A percentile compares a stretch with the other conserved stretches of the same genome.
These are phyloP conservation scores for Boletus pseudopeckii DNA, from an alignment of 768 basidiomycete genomes.

Conservation along the genomic window DNA sequence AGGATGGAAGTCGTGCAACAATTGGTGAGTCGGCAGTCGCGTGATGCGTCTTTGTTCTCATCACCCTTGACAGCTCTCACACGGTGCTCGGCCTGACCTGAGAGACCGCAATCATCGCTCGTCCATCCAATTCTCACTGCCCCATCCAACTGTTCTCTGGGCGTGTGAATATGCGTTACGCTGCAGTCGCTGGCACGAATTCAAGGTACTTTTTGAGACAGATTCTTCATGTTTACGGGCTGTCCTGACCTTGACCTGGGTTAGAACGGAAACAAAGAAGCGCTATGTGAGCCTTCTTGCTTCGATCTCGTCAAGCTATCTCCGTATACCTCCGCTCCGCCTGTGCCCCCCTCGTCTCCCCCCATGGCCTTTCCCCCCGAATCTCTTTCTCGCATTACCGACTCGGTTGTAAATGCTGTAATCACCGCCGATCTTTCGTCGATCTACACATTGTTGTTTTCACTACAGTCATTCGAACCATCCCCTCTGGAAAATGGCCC, in stretches of 20 bases:
- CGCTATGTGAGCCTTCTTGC: slow-evolving; percentile 23
- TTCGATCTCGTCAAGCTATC: slow-evolving; percentile 25
- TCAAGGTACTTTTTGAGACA: slow-evolving; percentile 40
- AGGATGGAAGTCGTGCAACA: slow-evolving; percentile 61
- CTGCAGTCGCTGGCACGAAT: slow-evolving; percentile 56
- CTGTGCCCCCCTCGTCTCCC: slow-evolving; percentile 29
- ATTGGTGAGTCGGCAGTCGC: slow-evolving; percentile 46
- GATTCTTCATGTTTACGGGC: slow-evolving; percentile 1
- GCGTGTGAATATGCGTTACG: slow-evolving; percentile 66
- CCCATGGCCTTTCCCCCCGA: slow-evolving; percentile 36
- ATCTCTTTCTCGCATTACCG: slow-evolving; percentile 42
- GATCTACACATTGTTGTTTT: slow-evolving; percentile 55
- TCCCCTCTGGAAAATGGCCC: slow-evolving; percentile 38
- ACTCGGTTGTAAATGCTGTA: slow-evolving; percentile 54
- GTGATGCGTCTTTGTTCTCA: slow-evolving; percentile 11
- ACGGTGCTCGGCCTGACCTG: slow-evolving; percentile 71
- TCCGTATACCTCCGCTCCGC: slow-evolving; percentile 20
- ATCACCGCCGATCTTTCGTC: slow-evolving; percentile 46
- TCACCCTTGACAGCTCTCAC: slow-evolving; percentile 39
- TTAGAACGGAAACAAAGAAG: slow-evolving; percentile 33
- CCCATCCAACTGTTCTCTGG: slow-evolving; percentile 64
- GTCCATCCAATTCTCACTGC: slow-evolving; percentile 63
- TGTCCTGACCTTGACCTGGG: neutral
- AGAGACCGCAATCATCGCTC: slow-evolving; percentile 71
- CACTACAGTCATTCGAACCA: slow-evolving; percentile 42